Percentiles rank a stretch among this genome's conserved stretches.
These are phyloP conservation scores for Solanum bukasovii DNA, from an alignment of 257 asterid species.

Conservation along the genomic window DNA sequence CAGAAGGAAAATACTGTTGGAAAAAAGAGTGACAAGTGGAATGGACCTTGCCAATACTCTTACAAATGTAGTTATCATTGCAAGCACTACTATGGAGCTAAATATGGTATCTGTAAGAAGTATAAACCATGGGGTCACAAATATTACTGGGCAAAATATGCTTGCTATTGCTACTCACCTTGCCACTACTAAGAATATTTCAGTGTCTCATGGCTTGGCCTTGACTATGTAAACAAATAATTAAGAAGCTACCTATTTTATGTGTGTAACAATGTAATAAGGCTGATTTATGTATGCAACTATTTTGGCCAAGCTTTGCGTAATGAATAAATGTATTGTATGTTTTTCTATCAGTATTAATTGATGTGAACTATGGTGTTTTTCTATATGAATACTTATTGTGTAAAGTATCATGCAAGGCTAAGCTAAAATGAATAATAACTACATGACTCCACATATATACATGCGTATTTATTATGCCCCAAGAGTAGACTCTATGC, in stretches of 20 bases:
- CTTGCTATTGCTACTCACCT: neutral
- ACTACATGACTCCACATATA: too few species aligned
- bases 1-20: too few species aligned
- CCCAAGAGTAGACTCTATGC: too few species aligned
- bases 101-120: too few species aligned
- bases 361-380: neutral
- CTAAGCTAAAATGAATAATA: too few species aligned
- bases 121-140: neutral
- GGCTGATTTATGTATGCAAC: neutral
- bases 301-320: neutral
- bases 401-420: too few species aligned
- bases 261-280: neutral
- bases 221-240: neutral
- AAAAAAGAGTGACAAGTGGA: too few species aligned
- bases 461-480: too few species aligned
- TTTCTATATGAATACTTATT: too few species aligned
- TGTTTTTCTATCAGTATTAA: neutral
- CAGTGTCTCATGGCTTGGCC: neutral
- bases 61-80: too few species aligned
- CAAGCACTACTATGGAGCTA: too few species aligned
- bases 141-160: neutral
- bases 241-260: neutral
- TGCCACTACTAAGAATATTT: neutral
- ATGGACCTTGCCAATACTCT: too few species aligned
- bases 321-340: neutral